These are phyloP conservation scores for Amanita inopinata DNA, from an alignment of 768 basidiomycete species.

Conservation along the genomic window DNA sequence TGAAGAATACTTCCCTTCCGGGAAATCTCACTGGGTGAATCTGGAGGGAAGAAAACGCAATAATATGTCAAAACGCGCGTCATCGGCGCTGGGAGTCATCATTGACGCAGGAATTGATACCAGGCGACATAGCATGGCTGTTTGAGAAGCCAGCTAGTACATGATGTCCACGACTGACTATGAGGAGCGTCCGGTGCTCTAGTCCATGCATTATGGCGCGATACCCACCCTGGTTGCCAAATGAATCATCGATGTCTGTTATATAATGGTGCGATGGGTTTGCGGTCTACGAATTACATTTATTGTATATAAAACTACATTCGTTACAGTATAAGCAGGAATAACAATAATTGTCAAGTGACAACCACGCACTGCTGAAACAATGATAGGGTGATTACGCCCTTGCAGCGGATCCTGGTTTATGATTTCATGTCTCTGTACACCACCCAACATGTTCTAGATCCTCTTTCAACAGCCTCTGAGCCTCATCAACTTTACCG, in stretches of 20 bases:
- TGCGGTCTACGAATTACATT: conserved; percentile 2
- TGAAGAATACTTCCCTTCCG: conserved; percentile 41
- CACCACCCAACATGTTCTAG: conserved; percentile 46
- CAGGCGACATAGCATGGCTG: conserved; percentile 59
- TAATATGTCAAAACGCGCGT: conserved; percentile 10
- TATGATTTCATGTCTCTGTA: conserved; percentile 12
- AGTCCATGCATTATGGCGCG: neutral
- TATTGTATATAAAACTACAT: conserved; percentile 5
- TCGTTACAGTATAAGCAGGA: conserved; percentile 2
- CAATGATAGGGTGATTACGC: neutral
- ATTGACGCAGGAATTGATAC: conserved; percentile 38
- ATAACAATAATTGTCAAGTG: neutral
- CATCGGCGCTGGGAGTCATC: conserved; percentile 18
- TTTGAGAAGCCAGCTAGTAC: conserved; percentile 27
- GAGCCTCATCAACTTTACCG: conserved; percentile 41
- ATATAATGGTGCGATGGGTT: no score
- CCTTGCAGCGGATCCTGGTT: no score
- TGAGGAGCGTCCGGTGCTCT: neutral
- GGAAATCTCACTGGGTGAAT: conserved; percentile 37
- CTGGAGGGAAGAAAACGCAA: conserved; percentile 41
- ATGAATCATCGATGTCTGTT: neutral
- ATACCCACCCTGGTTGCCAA: neutral
- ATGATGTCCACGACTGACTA: neutral
- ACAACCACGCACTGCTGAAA: no score
- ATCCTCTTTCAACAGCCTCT: conserved; percentile 46